Base-by-base conservation (phyloP, 148 eudicot genomes). In the Camellia lanceoleosa region DNA sequence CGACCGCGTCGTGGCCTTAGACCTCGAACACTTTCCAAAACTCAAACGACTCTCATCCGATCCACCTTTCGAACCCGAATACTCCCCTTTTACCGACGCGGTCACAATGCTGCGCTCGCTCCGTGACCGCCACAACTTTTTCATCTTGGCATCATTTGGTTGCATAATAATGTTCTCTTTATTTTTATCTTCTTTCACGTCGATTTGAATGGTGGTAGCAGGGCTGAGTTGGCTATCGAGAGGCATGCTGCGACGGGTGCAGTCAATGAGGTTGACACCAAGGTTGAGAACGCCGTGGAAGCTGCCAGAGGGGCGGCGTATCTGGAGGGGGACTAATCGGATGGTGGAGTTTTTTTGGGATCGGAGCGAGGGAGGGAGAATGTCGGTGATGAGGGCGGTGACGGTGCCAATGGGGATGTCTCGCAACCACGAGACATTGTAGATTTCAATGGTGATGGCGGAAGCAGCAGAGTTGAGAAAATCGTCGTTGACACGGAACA, bases 401-500 rank as follows among this genome's bases (percentile, higher is more conserved):
- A 82, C 18, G 7, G 81, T 81, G 30, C 89, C 89, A 2, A 86
- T 79, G 20, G 89, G 89, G 11, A 84, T 81, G 82, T 86, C 86
- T 0, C 89, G 80, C 1, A 86, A 61, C 83, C 83, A 84, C 2
- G 89, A 86, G 6, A 81, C 82, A 20, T 84, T 84, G 63, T 78
- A 86, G 68, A 86, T 84, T 63, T 83, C 84, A 58, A 86, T 12
- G 7, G 76, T 86, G 30, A 86, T 54, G 61, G 76, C 54, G 10
- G 89, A 8, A 10, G 80, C 10, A 8, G 65, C 79, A 0, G 67
- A 51, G 12, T 13, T 42, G 14, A 86, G 78, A 66, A 86, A 86
- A 10, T 5, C 52, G 10, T 84, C 81, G 47, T 83, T 81, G 13
- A 86, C 79, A 5, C 65, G 79, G 54, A 86, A 86, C 16, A 71